Evolutionary conservation across 495 filamentous ascomycete genomes (phyloP).

Genomic region (Xylaria longipes): DNA sequence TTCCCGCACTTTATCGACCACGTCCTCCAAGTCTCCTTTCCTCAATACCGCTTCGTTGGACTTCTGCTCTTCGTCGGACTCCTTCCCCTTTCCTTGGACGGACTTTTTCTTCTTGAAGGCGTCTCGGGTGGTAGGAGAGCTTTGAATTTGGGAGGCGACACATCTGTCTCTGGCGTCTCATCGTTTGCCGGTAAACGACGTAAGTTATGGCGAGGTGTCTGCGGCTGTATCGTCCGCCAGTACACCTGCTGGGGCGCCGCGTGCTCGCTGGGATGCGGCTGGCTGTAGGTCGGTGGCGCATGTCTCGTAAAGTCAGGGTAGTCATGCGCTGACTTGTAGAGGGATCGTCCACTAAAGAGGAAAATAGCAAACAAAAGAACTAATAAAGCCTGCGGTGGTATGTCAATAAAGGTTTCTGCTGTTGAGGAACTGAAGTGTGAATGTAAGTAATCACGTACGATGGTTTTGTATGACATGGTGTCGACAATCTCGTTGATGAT

Average conservation of each 20-base stretch:
- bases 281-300: slow-evolving; percentile 34
- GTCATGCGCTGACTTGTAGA: slow-evolving; percentile 37
- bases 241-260: slow-evolving; percentile 46
- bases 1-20: not conserved
- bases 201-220: slow-evolving; percentile 47
- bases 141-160: slow-evolving; percentile 41
- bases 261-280: slow-evolving; percentile 29
- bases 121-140: slow-evolving; percentile 49
- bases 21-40: not conserved
- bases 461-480: slow-evolving; percentile 54
- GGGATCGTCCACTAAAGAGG: slow-evolving; percentile 51
- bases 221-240: slow-evolving; percentile 50
- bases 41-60: slow-evolving; percentile 45
- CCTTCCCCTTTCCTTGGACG: slow-evolving; percentile 51
- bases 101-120: slow-evolving; percentile 47
- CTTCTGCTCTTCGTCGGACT: slow-evolving; percentile 52
- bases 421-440: not conserved
- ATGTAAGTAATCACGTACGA: slow-evolving; percentile 67
- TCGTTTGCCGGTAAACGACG: slow-evolving; percentile 40
- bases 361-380: slow-evolving; percentile 62
- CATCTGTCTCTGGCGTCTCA: slow-evolving; percentile 53
- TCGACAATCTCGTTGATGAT: slow-evolving; percentile 56
- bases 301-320: slow-evolving; percentile 35
- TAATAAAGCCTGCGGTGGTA: slow-evolving; percentile 52
- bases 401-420: slow-evolving; percentile 28